Percentiles rank a stretch among this genome's conserved stretches.
phyloP scores from a whole-genome alignment of 1,139 yeast genomes.

The Blastobotrys indianensis region DNA sequence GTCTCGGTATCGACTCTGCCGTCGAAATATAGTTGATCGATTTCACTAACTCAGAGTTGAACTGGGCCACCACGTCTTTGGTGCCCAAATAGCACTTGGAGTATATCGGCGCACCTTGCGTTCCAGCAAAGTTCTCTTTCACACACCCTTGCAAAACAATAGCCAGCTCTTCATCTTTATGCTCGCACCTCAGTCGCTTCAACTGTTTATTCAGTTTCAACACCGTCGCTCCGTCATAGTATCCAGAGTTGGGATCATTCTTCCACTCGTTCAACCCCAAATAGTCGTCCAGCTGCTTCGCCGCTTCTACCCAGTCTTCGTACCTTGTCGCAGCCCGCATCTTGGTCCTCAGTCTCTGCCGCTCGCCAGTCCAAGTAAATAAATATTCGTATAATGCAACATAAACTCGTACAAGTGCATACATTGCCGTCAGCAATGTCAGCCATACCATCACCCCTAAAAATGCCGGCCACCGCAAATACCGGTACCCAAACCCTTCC shows the following conservation, averaged over 20 bases:
- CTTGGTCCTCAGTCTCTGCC: conserved; percentile 45
- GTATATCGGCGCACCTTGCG: conserved; percentile 64
- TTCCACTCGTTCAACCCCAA: conserved; percentile 63
- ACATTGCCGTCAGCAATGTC: conserved; percentile 42
- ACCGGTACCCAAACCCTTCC: conserved; percentile 43
- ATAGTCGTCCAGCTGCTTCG: conserved; percentile 50
- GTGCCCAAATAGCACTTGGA: conserved; percentile 76
- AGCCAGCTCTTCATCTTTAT: conserved; percentile 45
- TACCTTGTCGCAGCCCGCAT: conserved; percentile 48
- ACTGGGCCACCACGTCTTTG: conserved; percentile 52
- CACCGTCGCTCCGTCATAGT: conserved; percentile 63
- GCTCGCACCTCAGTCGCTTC: conserved; percentile 33
- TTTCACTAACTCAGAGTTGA: conserved; percentile 47
- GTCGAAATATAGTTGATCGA: conserved; percentile 44
- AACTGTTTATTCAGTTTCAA: conserved; percentile 46
- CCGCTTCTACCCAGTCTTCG: conserved; percentile 58
- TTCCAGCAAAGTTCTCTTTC: conserved; percentile 71
- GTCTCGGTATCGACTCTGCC: conserved; percentile 37
- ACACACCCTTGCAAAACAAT: conserved; percentile 60
- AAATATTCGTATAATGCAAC: conserved; percentile 60
- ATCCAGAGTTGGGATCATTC: conserved; percentile 53
- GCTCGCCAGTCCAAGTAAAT: conserved; percentile 49
- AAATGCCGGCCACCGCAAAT: conserved; percentile 64
- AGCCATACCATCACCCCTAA: conserved; percentile 52
- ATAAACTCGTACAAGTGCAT: conserved; percentile 50